Percentiles rank a stretch among this genome's conserved stretches.
phyloP scores from a whole-genome alignment of 1,284 basidiomycete genomes.

The Malassezia equina region DNA sequence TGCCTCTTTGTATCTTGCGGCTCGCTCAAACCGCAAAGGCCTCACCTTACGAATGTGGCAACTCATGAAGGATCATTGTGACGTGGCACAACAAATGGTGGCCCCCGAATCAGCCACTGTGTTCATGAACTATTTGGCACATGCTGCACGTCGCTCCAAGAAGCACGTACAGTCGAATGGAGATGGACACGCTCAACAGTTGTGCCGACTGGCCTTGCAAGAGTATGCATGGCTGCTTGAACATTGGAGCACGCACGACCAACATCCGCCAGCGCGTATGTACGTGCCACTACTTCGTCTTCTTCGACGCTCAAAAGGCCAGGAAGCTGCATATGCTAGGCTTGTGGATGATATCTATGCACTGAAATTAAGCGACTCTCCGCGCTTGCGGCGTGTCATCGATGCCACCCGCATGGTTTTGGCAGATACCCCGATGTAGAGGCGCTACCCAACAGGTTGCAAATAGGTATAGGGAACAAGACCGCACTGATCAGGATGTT shows the following conservation, averaged over 20 bases:
- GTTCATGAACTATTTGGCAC: constrained; percentile 24
- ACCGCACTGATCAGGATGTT: constrained; percentile 1
- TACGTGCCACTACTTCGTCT: constrained; percentile 10
- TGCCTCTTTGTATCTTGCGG: constrained; percentile 25
- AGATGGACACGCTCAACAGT: constrained; percentile 2
- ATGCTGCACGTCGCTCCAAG: neutral
- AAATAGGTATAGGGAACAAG: constrained; percentile 16
- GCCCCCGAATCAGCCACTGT: constrained; percentile 24
- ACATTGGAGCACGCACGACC: constrained; percentile 1
- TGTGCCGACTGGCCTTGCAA: constrained; percentile 4
- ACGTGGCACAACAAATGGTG: constrained; percentile 16
- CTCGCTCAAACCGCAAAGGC: neutral
- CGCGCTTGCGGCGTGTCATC: neutral
- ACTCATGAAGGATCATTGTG: constrained; percentile 25
- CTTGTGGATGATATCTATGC: constrained; percentile 6
- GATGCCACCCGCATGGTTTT: neutral
- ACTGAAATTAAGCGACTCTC: neutral
- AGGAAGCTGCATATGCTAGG: constrained; percentile 4
- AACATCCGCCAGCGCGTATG: constrained; percentile 2
- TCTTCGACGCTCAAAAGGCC: neutral
- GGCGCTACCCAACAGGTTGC: constrained; percentile 2
- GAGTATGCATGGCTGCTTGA: constrained; percentile 15
- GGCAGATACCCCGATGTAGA: constrained; percentile 1
- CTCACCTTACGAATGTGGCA: constrained; percentile 17
- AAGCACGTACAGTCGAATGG: neutral